Evolutionary conservation across 139 green algal species (phyloP).

Genomic region (Medakamo hakoo): DNA sequence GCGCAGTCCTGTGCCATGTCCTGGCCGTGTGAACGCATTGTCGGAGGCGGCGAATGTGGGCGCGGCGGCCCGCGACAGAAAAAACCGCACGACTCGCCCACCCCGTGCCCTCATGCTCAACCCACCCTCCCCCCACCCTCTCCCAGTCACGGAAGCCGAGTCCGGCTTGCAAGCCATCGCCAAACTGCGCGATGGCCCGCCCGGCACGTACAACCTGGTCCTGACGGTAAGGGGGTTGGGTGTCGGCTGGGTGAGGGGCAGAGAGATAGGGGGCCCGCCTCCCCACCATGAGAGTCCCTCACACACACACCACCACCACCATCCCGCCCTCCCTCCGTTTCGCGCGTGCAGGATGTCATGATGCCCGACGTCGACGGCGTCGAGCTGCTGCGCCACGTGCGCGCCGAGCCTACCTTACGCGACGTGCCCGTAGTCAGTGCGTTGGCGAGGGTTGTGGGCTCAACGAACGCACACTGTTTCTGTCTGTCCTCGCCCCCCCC

Average conservation of each 20-base stretch:
- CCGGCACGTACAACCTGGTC: conserved; percentile 64
- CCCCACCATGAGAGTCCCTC: too few species aligned
- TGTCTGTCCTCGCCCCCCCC: neutral
- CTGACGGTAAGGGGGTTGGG: conserved; percentile 43
- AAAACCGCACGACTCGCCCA: too few species aligned
- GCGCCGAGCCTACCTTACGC: conserved; percentile 30
- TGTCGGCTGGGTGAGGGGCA: neutral
- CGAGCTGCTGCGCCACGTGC: conserved; percentile 59
- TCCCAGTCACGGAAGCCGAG: conserved; percentile 51
- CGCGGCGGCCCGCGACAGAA: too few species aligned
- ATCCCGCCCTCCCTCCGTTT: neutral
- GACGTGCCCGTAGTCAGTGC: conserved; percentile 74
- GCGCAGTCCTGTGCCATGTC: too few species aligned
- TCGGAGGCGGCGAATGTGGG: too few species aligned
- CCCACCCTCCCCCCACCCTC: neutral
- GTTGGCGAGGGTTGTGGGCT: conserved; percentile 7
- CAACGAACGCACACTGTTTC: neutral
- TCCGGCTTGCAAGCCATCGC: conserved; percentile 54
- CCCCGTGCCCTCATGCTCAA: too few species aligned
- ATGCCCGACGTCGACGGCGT: conserved; percentile 79
- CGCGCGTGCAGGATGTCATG: conserved; percentile 66
- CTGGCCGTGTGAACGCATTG: too few species aligned
- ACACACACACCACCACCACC: neutral
- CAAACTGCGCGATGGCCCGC: conserved; percentile 31
- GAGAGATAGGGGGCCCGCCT: neutral